These are phyloP conservation scores for Haplosporangium sp. DNA, from an alignment of 371 early-diverging fungal species.

Conservation along the genomic window DNA sequence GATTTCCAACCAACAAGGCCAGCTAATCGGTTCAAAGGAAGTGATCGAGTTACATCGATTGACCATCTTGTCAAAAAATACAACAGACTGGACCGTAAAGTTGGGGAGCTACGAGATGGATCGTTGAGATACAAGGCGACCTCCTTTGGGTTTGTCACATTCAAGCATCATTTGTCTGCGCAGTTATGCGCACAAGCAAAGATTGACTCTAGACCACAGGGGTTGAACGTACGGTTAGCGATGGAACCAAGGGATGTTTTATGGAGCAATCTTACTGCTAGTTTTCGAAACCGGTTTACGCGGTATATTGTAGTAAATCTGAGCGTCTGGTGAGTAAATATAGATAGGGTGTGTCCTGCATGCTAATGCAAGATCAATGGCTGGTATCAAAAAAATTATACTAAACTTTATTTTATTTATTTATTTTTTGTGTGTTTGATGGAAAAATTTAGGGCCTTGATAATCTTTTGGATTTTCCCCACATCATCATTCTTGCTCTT, in stretches of 20 bases:
- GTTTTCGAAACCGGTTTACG: conserved; percentile 60
- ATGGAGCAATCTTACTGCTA: conserved; percentile 85
- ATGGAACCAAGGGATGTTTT: conserved; percentile 94
- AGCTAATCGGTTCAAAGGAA: conserved; percentile 44
- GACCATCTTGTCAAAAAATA: conserved; percentile 58
- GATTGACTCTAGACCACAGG: conserved; percentile 74
- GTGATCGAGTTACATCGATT: conserved; percentile 49
- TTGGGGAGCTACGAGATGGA: conserved; percentile 52
- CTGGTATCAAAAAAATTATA: too few species aligned
- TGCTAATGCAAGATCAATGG: too few species aligned
- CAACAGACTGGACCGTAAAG: conserved; percentile 54
- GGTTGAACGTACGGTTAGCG: conserved; percentile 81
- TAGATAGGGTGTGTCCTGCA: too few species aligned
- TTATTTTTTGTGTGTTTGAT: not conserved
- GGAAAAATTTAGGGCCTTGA: conserved; percentile 59
- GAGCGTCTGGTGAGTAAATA: conserved; percentile 58
- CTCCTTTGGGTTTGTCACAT: conserved; percentile 73
- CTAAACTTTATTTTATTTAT: too few species aligned
- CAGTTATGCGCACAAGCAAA: conserved; percentile 73
- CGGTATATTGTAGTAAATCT: conserved; percentile 63
- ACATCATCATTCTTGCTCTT: conserved; percentile 80
- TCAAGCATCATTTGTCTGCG: conserved; percentile 61
- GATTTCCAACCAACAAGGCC: conserved; percentile 38
- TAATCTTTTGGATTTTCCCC: conserved; percentile 80
- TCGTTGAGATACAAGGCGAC: conserved; percentile 64